phyloP scores from a whole-genome alignment of 768 basidiomycete genomes.

The Baorangia bicolor region DNA sequence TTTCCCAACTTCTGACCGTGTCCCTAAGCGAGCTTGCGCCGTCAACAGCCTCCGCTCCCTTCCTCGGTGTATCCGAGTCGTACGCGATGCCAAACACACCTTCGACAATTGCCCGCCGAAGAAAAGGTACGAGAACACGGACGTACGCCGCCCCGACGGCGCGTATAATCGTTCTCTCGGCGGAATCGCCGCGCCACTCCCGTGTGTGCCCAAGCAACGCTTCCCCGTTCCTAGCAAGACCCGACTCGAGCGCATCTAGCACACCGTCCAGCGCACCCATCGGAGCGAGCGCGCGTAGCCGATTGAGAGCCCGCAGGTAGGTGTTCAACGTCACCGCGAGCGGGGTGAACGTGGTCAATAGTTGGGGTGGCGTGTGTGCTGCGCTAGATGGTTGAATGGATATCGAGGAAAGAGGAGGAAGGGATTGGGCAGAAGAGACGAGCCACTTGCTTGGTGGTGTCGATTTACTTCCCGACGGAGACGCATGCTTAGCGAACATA shows the following conservation, averaged over 20 bases:
- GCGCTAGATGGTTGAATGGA: slow-evolving; percentile 28
- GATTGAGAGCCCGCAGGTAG: slow-evolving; percentile 71
- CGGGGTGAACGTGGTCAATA: slow-evolving; percentile 71
- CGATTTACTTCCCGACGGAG: slow-evolving; percentile 11
- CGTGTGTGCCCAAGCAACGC: slow-evolving; percentile 48
- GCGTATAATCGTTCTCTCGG: slow-evolving; percentile 38
- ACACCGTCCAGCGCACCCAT: slow-evolving; percentile 54
- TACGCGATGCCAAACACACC: slow-evolving; percentile 62
- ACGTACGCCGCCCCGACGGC: slow-evolving; percentile 60
- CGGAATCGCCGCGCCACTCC: slow-evolving; percentile 36
- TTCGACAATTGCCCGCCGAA: slow-evolving; percentile 65
- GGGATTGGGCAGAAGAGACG: slow-evolving; percentile 38
- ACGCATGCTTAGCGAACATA: slow-evolving; percentile 24
- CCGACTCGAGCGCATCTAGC: slow-evolving; percentile 46
- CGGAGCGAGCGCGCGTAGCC: slow-evolving; percentile 79
- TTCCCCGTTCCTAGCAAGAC: slow-evolving; percentile 46
- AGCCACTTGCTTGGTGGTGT: slow-evolving; percentile 51
- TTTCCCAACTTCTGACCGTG: slow-evolving; percentile 27
- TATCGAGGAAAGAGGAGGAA: slow-evolving; percentile 27
- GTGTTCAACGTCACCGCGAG: slow-evolving; percentile 74
- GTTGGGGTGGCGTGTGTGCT: slow-evolving; percentile 67
- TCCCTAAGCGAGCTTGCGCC: slow-evolving; percentile 4
- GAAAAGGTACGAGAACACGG: slow-evolving; percentile 64
- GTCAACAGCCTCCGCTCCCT: neutral
- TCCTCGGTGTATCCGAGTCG: slow-evolving; percentile 7